These are phyloP conservation scores for Suillus subalutaceus DNA, from an alignment of 768 basidiomycete genomes.

Conservation along the genomic window DNA sequence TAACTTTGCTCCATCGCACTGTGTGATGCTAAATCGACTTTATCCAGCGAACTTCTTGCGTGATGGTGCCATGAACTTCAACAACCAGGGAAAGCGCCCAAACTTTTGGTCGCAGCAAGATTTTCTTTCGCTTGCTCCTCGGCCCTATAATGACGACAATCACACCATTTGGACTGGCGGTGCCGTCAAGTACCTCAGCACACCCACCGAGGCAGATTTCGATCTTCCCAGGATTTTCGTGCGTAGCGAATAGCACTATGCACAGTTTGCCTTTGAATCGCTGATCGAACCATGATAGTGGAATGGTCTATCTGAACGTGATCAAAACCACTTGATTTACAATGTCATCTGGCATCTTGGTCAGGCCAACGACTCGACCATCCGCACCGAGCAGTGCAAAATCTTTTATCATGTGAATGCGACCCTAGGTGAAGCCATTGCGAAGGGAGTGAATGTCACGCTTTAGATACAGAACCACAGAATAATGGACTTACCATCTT, in stretches of 20 bases:
- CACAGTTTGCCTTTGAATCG: not conserved
- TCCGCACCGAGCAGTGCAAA: conserved; percentile 35
- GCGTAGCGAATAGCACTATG: not conserved
- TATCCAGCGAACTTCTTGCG: conserved; percentile 40
- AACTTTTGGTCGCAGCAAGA: conserved; percentile 41
- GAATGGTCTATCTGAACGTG: conserved; percentile 35
- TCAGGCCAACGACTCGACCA: conserved; percentile 28
- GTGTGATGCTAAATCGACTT: not conserved
- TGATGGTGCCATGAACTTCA: conserved; percentile 40
- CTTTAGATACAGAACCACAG: not conserved
- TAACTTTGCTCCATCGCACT: not conserved
- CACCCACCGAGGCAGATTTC: conserved; percentile 41
- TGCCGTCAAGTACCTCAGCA: conserved; percentile 39
- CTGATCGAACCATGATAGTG: conserved; percentile 22
- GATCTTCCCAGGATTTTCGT: conserved; percentile 41
- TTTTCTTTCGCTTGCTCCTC: conserved; percentile 34
- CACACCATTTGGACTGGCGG: conserved; percentile 46
- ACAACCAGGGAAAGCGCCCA: conserved; percentile 43
- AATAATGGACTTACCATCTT: not conserved
- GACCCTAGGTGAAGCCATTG: conserved; percentile 39
- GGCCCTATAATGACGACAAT: conserved; percentile 41
- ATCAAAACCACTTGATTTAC: conserved; percentile 39
- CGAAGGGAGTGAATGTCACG: conserved; percentile 33
- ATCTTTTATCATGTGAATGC: conserved; percentile 42
- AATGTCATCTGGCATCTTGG: conserved; percentile 44